These are phyloP conservation scores for Ascochyta lentis DNA, from an alignment of 2,329 filamentous ascomycete species.

Conservation along the genomic window DNA sequence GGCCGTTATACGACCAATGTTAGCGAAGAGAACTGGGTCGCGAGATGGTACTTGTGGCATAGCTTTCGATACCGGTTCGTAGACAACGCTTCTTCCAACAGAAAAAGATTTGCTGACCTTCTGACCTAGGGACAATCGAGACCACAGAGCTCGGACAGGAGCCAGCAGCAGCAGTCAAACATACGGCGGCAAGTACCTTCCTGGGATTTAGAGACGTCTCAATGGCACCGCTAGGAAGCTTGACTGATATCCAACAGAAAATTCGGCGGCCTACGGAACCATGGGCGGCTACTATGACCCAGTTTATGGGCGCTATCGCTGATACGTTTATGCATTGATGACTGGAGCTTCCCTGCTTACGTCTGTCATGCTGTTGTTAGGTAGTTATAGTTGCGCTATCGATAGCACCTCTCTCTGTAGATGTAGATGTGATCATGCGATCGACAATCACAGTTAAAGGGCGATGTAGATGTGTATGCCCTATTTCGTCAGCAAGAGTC, in stretches of 20 bases:
- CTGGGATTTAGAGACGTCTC: not conserved
- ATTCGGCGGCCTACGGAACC: slow-evolving; percentile 9
- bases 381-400: not conserved
- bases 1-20: slow-evolving; percentile 51
- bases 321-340: not conserved
- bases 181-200: slow-evolving; percentile 3
- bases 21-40: slow-evolving; percentile 58
- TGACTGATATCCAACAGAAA: slow-evolving; percentile 3
- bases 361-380: not conserved
- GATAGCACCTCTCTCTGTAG: slow-evolving; percentile 23
- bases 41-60: slow-evolving; percentile 60
- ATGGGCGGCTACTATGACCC: slow-evolving; percentile 32
- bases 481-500: slow-evolving; percentile 7
- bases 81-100: too few relatives aligned
- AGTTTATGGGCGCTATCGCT: slow-evolving; percentile 30
- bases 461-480: slow-evolving; percentile 19
- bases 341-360: not conserved
- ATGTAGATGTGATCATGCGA: slow-evolving; percentile 21
- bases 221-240: slow-evolving; percentile 5
- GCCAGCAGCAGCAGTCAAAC: slow-evolving; percentile 2
- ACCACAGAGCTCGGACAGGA: slow-evolving; percentile 19
- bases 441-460: not conserved
- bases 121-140: slow-evolving; percentile 43
- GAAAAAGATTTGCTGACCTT: not conserved
- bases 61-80: slow-evolving; percentile 54